A percentile compares a stretch with the other conserved stretches of the same genome.
Evolutionary conservation across 495 filamentous ascomycete species (phyloP).

Genomic region (Daldinia bambusicola): DNA sequence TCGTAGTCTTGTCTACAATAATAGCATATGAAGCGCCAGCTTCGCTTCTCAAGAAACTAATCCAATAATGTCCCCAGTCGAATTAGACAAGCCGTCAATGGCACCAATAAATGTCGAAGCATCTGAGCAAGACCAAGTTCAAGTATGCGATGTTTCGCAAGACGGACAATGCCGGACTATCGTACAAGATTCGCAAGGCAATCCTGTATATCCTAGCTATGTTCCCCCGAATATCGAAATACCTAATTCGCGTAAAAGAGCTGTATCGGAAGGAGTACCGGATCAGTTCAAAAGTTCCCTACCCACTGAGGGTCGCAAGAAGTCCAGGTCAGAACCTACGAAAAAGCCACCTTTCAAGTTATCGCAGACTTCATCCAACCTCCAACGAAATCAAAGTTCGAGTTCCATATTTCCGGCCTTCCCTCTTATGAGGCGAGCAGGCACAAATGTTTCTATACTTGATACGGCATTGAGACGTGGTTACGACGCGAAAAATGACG

Average conservation of each 20-base stretch:
- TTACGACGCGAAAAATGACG: slow-evolving; percentile 20
- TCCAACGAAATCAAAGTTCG: slow-evolving; percentile 18
- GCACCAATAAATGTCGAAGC: slow-evolving; percentile 22
- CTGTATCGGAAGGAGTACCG: slow-evolving; percentile 20
- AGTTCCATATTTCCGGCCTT: slow-evolving; percentile 21
- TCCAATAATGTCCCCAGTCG: slow-evolving; percentile 33
- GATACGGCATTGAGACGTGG: slow-evolving; percentile 10
- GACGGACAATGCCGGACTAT: slow-evolving; percentile 44
- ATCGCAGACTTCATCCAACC: slow-evolving; percentile 30
- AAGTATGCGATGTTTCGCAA: slow-evolving; percentile 19
- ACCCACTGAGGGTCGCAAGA: slow-evolving; percentile 23
- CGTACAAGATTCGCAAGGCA: slow-evolving; percentile 47
- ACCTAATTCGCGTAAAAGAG: slow-evolving; percentile 36
- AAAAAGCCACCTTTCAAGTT: slow-evolving; percentile 21
- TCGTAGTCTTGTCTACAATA: background rate
- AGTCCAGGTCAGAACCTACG: slow-evolving; percentile 30
- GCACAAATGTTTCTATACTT: slow-evolving; percentile 45
- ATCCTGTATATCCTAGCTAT: slow-evolving; percentile 51
- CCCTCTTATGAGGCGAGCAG: slow-evolving; percentile 41
- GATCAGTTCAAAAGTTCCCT: slow-evolving; percentile 8
- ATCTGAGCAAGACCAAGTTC: slow-evolving; percentile 10
- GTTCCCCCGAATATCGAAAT: slow-evolving; percentile 51
- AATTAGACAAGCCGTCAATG: slow-evolving; percentile 39
- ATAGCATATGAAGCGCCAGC: background rate
- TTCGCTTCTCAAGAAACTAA: background rate